Percentiles rank a stretch among this genome's conserved stretches.
phyloP scores from a whole-genome alignment of 192 early-diverging fungal species.

The Borealophlyctis nickersoniae region DNA sequence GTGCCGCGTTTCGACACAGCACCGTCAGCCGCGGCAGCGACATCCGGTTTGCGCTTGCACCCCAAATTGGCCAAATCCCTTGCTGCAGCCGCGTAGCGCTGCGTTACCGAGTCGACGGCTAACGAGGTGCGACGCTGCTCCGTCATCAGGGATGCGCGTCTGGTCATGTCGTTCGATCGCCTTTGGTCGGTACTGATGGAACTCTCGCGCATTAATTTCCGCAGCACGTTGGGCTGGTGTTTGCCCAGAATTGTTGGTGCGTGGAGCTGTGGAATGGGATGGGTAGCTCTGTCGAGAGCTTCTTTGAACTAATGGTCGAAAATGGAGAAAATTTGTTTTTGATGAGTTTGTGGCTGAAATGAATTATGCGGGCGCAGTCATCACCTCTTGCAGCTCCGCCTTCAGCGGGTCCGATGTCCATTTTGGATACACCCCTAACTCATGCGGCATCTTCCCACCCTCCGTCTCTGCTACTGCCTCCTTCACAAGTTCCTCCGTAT shows the following conservation, averaged over 20 bases:
- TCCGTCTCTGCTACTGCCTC: conserved; percentile 31
- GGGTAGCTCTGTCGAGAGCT: conserved; percentile 37
- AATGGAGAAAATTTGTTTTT: background rate
- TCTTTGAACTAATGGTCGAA: conserved; percentile 32
- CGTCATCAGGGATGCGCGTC: too few species aligned
- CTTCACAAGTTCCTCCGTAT: conserved; percentile 31
- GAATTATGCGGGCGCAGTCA: background rate
- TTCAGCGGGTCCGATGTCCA: conserved; percentile 35
- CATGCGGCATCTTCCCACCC: conserved; percentile 22
- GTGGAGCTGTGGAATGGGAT: conserved; percentile 31
- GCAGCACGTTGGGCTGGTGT: conserved; percentile 20
- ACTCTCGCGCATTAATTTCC: conserved; percentile 12
- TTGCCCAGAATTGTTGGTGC: conserved; percentile 25
- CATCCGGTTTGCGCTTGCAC: too few species aligned
- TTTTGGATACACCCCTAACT: too few species aligned
- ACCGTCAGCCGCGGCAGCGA: too few species aligned
- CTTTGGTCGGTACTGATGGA: too few species aligned
- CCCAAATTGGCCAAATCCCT: too few species aligned
- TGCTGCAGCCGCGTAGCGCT: too few species aligned
- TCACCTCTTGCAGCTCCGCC: conserved; percentile 40
- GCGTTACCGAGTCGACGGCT: too few species aligned
- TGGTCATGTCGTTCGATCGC: too few species aligned
- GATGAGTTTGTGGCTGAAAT: background rate
- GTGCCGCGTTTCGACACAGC: too few species aligned
- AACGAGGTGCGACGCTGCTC: too few species aligned